These are phyloP conservation scores for Aspergillus pseudonomiae DNA, from an alignment of 2,329 filamentous ascomycete genomes.

Conservation along the genomic window DNA sequence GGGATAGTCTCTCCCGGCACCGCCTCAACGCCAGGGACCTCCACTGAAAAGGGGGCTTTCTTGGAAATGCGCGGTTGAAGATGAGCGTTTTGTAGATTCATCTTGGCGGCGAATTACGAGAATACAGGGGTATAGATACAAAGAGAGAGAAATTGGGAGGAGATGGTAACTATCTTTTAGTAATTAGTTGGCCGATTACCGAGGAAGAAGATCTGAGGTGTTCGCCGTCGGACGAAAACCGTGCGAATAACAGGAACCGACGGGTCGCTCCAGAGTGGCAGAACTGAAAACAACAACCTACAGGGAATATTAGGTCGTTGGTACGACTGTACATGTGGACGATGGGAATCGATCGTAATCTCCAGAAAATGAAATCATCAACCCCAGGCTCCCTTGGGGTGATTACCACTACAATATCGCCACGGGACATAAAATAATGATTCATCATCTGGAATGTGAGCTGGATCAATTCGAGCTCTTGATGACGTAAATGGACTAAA, in stretches of 20 bases:
- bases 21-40: conserved; percentile 68
- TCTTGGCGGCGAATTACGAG: conserved; percentile 22
- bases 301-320: background rate
- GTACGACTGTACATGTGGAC: background rate
- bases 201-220: background rate
- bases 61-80: conserved; percentile 59
- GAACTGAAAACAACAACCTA: conserved; percentile 10
- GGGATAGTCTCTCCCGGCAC: conserved; percentile 83
- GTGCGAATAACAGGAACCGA: background rate
- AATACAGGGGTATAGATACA: background rate
- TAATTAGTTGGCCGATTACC: background rate
- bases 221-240: background rate
- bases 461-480: too few species aligned
- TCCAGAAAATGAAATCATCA: too few species aligned
- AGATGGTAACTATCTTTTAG: background rate
- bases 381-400: too few species aligned
- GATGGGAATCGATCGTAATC: too few species aligned
- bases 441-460: too few species aligned
- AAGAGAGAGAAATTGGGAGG: background rate
- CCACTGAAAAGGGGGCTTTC: conserved; percentile 74
- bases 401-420: too few species aligned
- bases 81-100: conserved; percentile 35
- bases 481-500: too few species aligned
- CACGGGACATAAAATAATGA: too few species aligned
- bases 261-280: conserved; percentile 4